These are phyloP conservation scores for Raphanus raphanistrum DNA, from an alignment of 345 rosid species.

Conservation along the genomic window DNA sequence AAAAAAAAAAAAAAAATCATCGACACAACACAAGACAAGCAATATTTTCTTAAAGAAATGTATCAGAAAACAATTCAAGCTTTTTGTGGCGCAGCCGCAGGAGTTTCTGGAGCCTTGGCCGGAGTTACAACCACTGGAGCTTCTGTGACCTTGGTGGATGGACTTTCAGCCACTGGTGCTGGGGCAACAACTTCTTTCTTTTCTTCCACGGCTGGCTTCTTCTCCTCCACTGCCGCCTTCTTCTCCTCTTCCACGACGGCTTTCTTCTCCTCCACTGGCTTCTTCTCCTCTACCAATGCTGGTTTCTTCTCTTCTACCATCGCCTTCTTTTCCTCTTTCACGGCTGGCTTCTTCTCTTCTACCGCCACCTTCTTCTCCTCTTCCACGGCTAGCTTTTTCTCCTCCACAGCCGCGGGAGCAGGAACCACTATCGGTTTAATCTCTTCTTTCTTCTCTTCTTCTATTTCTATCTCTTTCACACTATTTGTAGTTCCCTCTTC, in stretches of 20 bases:
- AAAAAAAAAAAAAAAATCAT: slow-evolving; percentile 28
- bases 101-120: slow-evolving; percentile 20
- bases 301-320: slow-evolving; percentile 37
- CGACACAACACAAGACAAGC: slow-evolving; percentile 22
- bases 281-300: neutral
- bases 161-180: slow-evolving; percentile 12
- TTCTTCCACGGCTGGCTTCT: too few species aligned
- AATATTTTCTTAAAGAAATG: slow-evolving; percentile 8
- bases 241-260: slow-evolving; percentile 25
- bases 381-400: slow-evolving; percentile 25
- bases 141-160: slow-evolving; percentile 7
- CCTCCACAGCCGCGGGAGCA: neutral
- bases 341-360: slow-evolving; percentile 25
- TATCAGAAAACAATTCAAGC: slow-evolving; percentile 37
- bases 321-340: slow-evolving; percentile 38
- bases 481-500: slow-evolving; percentile 20
- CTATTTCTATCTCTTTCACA: slow-evolving; percentile 45
- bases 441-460: slow-evolving; percentile 50
- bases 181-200: slow-evolving; percentile 34
- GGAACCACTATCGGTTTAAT: slow-evolving; percentile 15
- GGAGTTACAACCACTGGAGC: slow-evolving; percentile 4
- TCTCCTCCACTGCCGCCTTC: slow-evolving; percentile 8
- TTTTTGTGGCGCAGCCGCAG: slow-evolving; percentile 44
- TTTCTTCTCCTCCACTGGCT: slow-evolving; percentile 13
- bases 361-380: slow-evolving; percentile 18